Evolutionary conservation across 192 early-diverging fungal genomes (phyloP).

Genomic region (Coemansia sp.): DNA sequence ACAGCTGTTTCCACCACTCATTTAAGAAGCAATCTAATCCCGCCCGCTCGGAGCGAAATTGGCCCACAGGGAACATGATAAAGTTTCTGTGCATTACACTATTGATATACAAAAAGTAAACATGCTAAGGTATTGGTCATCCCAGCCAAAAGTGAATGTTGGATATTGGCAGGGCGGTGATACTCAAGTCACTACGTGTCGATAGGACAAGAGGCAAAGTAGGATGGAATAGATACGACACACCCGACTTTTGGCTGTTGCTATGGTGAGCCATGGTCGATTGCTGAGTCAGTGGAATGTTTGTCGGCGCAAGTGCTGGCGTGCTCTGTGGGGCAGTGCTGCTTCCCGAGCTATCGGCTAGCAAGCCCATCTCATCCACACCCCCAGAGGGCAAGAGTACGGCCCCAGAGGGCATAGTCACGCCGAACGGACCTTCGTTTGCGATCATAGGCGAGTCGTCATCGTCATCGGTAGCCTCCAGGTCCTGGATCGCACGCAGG

Average conservation of each 20-base stretch:
- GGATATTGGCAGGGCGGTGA: conserved; percentile 14
- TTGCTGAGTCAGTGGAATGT: not conserved
- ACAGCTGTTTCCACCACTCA: no score
- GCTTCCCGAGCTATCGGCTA: not conserved
- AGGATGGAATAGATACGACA: conserved; percentile 40
- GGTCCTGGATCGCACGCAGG: not conserved
- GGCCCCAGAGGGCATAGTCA: conserved; percentile 15
- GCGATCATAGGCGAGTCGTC: not conserved
- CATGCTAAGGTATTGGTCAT: not conserved
- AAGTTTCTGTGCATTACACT: not conserved
- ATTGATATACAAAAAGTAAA: not conserved
- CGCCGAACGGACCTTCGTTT: not conserved
- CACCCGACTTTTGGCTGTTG: conserved; percentile 4
- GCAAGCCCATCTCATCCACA: conserved; percentile 14
- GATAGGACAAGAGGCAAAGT: conserved; percentile 40
- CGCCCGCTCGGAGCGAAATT: no score
- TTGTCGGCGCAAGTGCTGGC: not conserved
- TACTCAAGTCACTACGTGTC: conserved; percentile 27
- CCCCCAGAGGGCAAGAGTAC: conserved; percentile 33
- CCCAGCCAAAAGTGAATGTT: conserved; percentile 46
- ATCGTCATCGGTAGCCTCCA: not conserved
- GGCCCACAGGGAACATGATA: no score
- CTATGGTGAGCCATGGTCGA: not conserved
- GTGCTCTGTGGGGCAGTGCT: not conserved
- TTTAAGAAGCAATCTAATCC: no score